These are phyloP conservation scores for Parietichytrium sp. DNA, from an alignment of 108 stramenopile species.

Conservation along the genomic window DNA sequence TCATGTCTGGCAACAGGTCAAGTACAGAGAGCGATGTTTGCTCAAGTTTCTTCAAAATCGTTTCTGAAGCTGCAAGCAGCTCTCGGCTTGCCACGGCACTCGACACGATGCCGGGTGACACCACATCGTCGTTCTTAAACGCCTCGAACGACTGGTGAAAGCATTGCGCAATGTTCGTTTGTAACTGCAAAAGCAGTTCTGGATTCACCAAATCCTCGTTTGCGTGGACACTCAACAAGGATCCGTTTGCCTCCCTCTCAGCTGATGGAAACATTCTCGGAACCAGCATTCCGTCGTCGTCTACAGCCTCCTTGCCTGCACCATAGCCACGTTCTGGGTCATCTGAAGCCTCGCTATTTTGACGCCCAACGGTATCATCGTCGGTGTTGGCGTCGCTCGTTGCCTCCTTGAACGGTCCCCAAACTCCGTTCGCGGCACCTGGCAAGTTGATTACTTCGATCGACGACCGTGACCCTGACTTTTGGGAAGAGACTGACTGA, in stretches of 20 bases:
- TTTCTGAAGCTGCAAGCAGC: constrained; percentile 9
- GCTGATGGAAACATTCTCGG: no score
- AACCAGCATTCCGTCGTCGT: no score
- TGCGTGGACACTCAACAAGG: no score
- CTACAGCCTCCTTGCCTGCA: no score
- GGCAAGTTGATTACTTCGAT: constrained; percentile 27
- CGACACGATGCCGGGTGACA: constrained; percentile 27
- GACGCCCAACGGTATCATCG: no score
- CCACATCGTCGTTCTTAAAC: constrained; percentile 20
- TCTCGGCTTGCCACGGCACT: constrained; percentile 37
- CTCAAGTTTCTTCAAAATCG: constrained; percentile 32
- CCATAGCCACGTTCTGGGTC: no score
- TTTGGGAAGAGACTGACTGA: not conserved
- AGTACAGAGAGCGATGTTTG: constrained; percentile 17
- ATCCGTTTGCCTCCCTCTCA: no score
- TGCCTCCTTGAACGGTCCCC: constrained; percentile 33
- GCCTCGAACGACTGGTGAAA: constrained; percentile 33
- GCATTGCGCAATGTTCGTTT: constrained; percentile 32
- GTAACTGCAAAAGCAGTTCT: constrained; percentile 13
- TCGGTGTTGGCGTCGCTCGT: no score
- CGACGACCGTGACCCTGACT: not conserved
- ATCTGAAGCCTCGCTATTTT: no score
- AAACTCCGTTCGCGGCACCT: constrained; percentile 19
- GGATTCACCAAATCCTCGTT: constrained; percentile 9
- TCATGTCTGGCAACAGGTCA: constrained; percentile 32